phyloP scores from a whole-genome alignment of 164 flowering plant species.

The Aristolochia californica region DNA sequence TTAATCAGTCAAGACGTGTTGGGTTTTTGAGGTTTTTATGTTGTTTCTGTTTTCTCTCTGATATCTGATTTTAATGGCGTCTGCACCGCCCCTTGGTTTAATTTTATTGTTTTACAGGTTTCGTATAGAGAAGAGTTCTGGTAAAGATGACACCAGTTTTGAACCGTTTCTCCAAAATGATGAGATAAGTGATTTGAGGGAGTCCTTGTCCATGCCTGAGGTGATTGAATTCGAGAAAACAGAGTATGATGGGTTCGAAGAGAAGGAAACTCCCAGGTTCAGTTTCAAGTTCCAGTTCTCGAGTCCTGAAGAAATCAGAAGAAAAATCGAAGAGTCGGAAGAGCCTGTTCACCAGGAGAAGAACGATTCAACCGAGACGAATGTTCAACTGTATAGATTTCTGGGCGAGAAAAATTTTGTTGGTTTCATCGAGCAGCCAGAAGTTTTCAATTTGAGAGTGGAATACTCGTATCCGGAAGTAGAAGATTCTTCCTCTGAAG shows the following conservation, averaged over 20 bases:
- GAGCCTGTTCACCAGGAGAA: conserved; percentile 1
- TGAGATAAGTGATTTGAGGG: conserved; percentile 1
- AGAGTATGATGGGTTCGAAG: conserved; percentile 17
- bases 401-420: conserved; percentile 19
- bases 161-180: not conserved
- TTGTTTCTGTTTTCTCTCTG: not conserved
- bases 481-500: conserved; percentile 1
- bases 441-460: conserved; percentile 15
- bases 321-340: conserved; percentile 10
- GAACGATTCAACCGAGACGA: not conserved
- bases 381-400: conserved; percentile 21
- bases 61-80: not conserved
- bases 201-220: conserved; percentile 3
- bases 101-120: conserved; percentile 15
- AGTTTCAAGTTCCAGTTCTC: conserved; percentile 45
- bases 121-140: conserved; percentile 5
- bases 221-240: conserved; percentile 2
- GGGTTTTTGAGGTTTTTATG: not conserved
- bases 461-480: conserved; percentile 2
- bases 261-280: conserved; percentile 33
- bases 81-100: not conserved
- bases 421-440: conserved; percentile 27
- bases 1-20: conserved; percentile 1
- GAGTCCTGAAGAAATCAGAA: conserved; percentile 32
- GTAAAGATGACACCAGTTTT: conserved; percentile 5